A percentile compares a stretch with the other conserved stretches of the same genome.
phyloP scores from a whole-genome alignment of 768 basidiomycete species.

The Russula sp. region DNA sequence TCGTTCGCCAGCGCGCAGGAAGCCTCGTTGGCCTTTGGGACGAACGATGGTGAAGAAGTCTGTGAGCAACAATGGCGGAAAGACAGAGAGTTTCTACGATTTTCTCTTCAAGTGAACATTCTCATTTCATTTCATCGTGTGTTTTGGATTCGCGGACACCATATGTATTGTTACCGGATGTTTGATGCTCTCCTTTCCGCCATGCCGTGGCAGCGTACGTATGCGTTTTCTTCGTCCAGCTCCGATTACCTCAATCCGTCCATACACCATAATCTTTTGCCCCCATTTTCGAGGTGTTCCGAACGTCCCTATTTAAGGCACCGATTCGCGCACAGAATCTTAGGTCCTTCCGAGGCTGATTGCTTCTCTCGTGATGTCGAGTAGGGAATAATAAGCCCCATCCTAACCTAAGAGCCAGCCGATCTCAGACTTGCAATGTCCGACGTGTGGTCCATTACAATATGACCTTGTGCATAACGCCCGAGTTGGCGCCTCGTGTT shows the following conservation, averaged over 20 bases:
- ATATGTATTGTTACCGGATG: not conserved
- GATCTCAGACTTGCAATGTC: not conserved
- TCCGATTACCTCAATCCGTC: not conserved
- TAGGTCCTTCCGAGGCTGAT: not conserved
- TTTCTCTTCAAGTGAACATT: constrained; percentile 26
- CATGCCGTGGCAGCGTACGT: not conserved
- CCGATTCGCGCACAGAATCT: not conserved
- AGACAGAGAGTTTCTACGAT: constrained; percentile 24
- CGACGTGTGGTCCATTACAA: not conserved
- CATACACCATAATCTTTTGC: no score
- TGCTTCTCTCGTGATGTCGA: not conserved
- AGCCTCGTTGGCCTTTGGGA: constrained; percentile 25
- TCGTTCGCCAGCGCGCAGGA: constrained; percentile 49
- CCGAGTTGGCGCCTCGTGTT: not conserved
- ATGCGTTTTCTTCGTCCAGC: not conserved
- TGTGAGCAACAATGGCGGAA: not conserved
- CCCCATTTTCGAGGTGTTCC: not conserved
- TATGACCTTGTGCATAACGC: not conserved
- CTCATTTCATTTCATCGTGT: not conserved
- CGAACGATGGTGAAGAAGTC: constrained; percentile 20
- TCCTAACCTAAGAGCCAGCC: not conserved
- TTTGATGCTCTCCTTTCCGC: not conserved
- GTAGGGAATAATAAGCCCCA: not conserved
- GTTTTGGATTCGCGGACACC: not conserved
- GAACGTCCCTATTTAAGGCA: not conserved